These are phyloP conservation scores for Citeromyces hawaiiensis DNA, from an alignment of 1,139 yeast genomes.

Conservation along the genomic window DNA sequence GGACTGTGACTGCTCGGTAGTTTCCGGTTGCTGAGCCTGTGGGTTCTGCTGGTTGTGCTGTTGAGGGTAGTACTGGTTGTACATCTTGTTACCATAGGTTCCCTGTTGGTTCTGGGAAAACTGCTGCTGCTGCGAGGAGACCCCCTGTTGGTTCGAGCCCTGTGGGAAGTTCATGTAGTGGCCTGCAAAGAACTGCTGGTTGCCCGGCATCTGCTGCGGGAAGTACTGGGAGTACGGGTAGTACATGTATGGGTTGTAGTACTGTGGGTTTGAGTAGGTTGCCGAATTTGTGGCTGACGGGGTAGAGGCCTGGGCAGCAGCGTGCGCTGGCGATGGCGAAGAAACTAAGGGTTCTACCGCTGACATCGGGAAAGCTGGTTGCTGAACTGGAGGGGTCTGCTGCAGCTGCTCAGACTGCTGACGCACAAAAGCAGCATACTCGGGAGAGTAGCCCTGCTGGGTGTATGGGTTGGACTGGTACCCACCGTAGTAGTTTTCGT, in stretches of 20 bases:
- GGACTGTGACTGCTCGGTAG: slow-evolving; percentile 6
- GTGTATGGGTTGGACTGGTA: slow-evolving; percentile 6
- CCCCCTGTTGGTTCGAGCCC: slow-evolving; percentile 2
- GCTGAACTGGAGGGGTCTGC: slow-evolving; percentile 2
- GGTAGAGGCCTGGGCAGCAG: slow-evolving; percentile 2
- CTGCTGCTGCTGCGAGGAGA: slow-evolving; percentile 1
- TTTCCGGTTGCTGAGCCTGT: slow-evolving; percentile 2
- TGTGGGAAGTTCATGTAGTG: slow-evolving; percentile 4
- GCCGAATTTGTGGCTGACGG: slow-evolving; percentile 2
- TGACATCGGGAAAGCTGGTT: background rate
- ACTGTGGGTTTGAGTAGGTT: slow-evolving; percentile 3
- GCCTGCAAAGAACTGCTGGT: slow-evolving; percentile 4
- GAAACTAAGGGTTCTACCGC: slow-evolving; percentile 1
- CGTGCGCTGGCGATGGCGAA: slow-evolving; percentile 4
- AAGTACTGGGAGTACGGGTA: slow-evolving; percentile 5
- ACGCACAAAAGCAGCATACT: slow-evolving; percentile 7
- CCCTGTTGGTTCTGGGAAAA: background rate
- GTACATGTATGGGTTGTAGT: slow-evolving; percentile 4
- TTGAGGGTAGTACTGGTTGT: slow-evolving; percentile 3
- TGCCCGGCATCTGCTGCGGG: slow-evolving; percentile 2
- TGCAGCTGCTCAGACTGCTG: slow-evolving; percentile 3
- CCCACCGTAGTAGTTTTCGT: slow-evolving; percentile 6
- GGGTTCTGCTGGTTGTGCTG: slow-evolving; percentile 1
- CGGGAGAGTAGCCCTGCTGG: slow-evolving; percentile 11
- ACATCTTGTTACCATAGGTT: slow-evolving; percentile 3